Base-by-base conservation (phyloP, 345 rosid genomes). In the Syzygium aromaticum region DNA sequence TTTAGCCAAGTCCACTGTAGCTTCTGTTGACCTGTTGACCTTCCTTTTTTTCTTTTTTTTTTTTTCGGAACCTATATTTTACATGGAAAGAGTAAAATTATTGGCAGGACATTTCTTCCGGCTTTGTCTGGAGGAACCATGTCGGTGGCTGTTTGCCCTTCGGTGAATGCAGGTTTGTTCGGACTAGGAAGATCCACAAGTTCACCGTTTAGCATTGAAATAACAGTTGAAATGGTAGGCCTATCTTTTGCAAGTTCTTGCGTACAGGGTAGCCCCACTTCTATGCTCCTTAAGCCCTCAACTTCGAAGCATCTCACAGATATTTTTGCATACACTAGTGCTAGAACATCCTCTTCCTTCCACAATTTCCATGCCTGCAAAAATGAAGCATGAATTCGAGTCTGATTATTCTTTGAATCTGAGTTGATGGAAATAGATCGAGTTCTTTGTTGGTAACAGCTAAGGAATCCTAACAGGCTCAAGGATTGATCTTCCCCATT, bases 391-490 rank as follows among this genome's bases (percentile, higher is more conserved):
- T 5, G 27, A 22, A 51, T 27, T n/a, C 84, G 11, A 84, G 25
- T 84, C 27, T 23, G 21, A 49, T 40, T 82, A 28, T 25, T 13
- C n/a, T 23, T 49, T 33, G 54, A 51, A 51, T 84, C 46, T 85
- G 89, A 30, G 90, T 77, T 23, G 89, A 3, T 49, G 90, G 85
- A 52, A 54, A 25, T 1, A 16, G 13, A 16, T 54, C 5, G 49
- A 85, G 51, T 40, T 40, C 51, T 33, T 21, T 56, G 27, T 28
- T 3, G 21, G 25, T 27, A 3, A 49, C 11, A 27, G 49, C 92
- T 91, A 88, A 91, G 91, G 51, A 88, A 86, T 87, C 87, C 90
- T 15, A 90, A 84, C 28, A 93, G 93, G 73, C 84, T 89, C 17
- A 53, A 80, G 53, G 86, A 78, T 2, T 27, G 84, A 25, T 89